Conservation (phyloP, 2,329 filamentous ascomycete genomes). For the Parafenestella ontariensis region DNA sequence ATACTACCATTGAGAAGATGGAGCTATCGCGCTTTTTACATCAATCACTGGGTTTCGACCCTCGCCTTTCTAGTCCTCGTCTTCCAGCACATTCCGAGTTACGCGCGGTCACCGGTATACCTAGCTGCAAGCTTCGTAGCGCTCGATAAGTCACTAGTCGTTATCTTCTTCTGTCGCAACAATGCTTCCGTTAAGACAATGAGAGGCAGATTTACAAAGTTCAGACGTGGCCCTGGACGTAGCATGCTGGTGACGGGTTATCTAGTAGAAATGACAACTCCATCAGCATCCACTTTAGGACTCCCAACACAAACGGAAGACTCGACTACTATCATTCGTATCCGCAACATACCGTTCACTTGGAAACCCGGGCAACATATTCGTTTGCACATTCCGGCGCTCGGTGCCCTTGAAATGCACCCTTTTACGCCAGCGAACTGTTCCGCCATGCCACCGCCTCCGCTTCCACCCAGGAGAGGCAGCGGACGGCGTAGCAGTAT, state of each 20-base stretch:
- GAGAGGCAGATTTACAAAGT: constrained; percentile 11
- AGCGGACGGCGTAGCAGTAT: constrained; percentile 16
- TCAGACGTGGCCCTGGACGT: constrained; percentile 11
- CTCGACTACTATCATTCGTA: constrained; percentile 27
- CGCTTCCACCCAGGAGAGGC: constrained; percentile 21
- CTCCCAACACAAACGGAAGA: constrained; percentile 11
- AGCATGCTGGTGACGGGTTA: constrained; percentile 28
- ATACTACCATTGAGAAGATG: constrained; percentile 30
- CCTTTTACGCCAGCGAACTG: constrained; percentile 43
- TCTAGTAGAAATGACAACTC: constrained; percentile 31
- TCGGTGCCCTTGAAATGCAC: constrained; percentile 34
- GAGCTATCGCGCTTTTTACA: constrained; percentile 34
- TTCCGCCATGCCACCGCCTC: constrained; percentile 14
- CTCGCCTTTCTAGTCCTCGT: constrained; percentile 27
- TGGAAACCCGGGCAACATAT: constrained; percentile 43
- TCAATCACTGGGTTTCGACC: constrained; percentile 37
- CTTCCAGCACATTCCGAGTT: constrained; percentile 33
- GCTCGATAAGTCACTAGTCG: constrained; percentile 20
- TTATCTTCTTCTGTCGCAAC: constrained; percentile 15
- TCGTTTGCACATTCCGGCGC: constrained; percentile 31
- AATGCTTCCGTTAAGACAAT: constrained; percentile 27
- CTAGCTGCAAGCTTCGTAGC: constrained; percentile 21
- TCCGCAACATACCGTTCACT: constrained; percentile 29
- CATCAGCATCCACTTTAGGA: constrained; percentile 7
- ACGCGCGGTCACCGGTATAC: constrained; percentile 30